Conservation (phyloP, 495 filamentous ascomycete genomes). For the Penicillium simplicissimum region DNA sequence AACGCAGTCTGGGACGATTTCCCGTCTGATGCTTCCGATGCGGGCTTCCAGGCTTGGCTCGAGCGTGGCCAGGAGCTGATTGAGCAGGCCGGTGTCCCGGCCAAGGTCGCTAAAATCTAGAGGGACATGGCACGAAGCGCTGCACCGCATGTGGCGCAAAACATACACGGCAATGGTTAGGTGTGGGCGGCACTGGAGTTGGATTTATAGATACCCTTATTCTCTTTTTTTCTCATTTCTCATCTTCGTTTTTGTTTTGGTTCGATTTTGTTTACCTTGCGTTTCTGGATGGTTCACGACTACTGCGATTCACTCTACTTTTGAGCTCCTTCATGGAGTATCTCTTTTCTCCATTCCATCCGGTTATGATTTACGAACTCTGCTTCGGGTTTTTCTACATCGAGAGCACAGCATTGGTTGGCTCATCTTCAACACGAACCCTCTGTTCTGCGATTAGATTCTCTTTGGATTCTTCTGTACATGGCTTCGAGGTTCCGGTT, state of each 20-base stretch:
- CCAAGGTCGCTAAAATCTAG: conserved; percentile 34
- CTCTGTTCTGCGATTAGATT: background rate
- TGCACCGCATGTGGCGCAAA: background rate
- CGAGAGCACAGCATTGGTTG: background rate
- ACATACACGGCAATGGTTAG: conserved; percentile 6
- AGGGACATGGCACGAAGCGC: background rate
- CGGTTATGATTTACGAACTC: conserved; percentile 29
- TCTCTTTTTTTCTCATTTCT: conserved; percentile 21
- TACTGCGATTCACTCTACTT: conserved; percentile 9
- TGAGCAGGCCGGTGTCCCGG: conserved; percentile 45
- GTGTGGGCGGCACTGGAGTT: conserved; percentile 31
- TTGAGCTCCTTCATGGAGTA: background rate
- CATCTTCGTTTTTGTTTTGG: conserved; percentile 14
- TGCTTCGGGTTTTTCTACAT: background rate
- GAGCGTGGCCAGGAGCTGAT: conserved; percentile 44
- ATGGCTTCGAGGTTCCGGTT: conserved; percentile 10
- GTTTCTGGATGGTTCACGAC: conserved; percentile 22
- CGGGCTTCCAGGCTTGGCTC: conserved; percentile 47
- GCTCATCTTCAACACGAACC: conserved; percentile 1
- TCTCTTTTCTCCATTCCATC: too few species aligned
- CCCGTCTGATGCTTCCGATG: conserved; percentile 43
- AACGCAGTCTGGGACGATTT: conserved; percentile 48
- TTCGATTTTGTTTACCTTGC: conserved; percentile 15
- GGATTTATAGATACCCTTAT: conserved; percentile 43
- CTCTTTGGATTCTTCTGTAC: conserved; percentile 12